These are phyloP conservation scores for Populus hybrid DNA, from an alignment of 441 rosid genomes.

Conservation along the genomic window DNA sequence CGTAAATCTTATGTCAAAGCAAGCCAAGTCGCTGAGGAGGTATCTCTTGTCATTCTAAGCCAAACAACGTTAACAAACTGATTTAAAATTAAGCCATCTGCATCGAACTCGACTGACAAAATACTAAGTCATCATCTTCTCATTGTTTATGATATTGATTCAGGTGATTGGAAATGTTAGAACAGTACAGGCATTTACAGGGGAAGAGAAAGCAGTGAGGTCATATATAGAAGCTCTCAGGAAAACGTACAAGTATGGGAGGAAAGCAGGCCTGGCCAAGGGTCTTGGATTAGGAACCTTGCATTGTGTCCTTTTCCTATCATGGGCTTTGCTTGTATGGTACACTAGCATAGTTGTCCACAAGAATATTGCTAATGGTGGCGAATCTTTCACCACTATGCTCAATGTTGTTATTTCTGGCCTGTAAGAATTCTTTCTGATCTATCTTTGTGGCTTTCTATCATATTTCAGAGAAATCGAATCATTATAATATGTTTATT, in stretches of 20 bases:
- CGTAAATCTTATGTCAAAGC: constrained; percentile 85
- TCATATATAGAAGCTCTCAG: constrained; percentile 61
- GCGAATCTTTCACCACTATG: constrained; percentile 95
- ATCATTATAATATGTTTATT: background rate
- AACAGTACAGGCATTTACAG: constrained; percentile 91
- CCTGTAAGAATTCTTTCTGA: constrained; percentile 48
- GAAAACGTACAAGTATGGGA: constrained; percentile 66
- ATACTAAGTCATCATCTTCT: background rate
- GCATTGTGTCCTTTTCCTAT: constrained; percentile 76
- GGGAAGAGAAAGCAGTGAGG: constrained; percentile 79
- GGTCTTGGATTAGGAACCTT: constrained; percentile 85
- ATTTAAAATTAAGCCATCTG: background rate
- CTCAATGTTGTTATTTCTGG: constrained; percentile 92
- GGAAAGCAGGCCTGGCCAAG: constrained; percentile 77
- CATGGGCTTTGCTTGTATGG: constrained; percentile 97
- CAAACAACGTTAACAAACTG: background rate
- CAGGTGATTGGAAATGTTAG: constrained; percentile 92
- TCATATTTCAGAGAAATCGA: background rate
- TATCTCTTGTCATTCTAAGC: constrained; percentile 9
- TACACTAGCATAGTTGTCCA: constrained; percentile 81
- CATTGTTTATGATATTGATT: background rate
- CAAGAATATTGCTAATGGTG: constrained; percentile 74
- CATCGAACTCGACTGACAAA: background rate
- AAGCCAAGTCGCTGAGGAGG: constrained; percentile 97
- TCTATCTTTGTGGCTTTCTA: background rate